Evolutionary conservation across 805 yeast genomes (phyloP).

Genomic region (Grigorovia humatica): DNA sequence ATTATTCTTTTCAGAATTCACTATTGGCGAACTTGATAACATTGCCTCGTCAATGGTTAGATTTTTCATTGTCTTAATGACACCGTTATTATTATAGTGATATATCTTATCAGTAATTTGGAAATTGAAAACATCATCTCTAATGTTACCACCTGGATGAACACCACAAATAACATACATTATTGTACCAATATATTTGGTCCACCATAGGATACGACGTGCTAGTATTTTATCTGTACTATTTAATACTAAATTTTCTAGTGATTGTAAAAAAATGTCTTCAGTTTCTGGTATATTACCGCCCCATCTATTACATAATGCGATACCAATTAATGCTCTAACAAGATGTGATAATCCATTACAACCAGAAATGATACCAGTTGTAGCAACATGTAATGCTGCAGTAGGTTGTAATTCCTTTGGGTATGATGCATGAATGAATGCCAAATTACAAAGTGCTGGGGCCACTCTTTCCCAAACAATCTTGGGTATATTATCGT

Average conservation of each 20-base stretch:
- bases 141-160: slow-evolving; percentile 70
- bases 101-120: slow-evolving; percentile 22
- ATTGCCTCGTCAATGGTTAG: slow-evolving; percentile 15
- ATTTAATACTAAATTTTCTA: slow-evolving; percentile 41
- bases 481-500: slow-evolving; percentile 41
- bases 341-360: slow-evolving; percentile 67
- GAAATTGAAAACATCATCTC: slow-evolving; percentile 47
- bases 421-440: slow-evolving; percentile 68
- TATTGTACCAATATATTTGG: slow-evolving; percentile 57
- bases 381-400: slow-evolving; percentile 59
- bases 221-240: slow-evolving; percentile 34
- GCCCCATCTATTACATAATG: slow-evolving; percentile 75
- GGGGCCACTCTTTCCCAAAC: slow-evolving; percentile 52
- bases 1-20: background rate
- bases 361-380: slow-evolving; percentile 66
- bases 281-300: slow-evolving; percentile 58
- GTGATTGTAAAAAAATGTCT: slow-evolving; percentile 34
- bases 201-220: slow-evolving; percentile 57
- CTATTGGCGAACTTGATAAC: background rate
- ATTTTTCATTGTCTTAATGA: slow-evolving; percentile 5
- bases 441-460: slow-evolving; percentile 63
- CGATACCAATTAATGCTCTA: slow-evolving; percentile 61
- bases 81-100: slow-evolving; percentile 13
- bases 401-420: slow-evolving; percentile 69
- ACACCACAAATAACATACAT: slow-evolving; percentile 75